Percentiles rank a stretch among this genome's conserved stretches.
phyloP scores from a whole-genome alignment of 768 basidiomycete genomes.

The Chalciporus sphaerocephalus region DNA sequence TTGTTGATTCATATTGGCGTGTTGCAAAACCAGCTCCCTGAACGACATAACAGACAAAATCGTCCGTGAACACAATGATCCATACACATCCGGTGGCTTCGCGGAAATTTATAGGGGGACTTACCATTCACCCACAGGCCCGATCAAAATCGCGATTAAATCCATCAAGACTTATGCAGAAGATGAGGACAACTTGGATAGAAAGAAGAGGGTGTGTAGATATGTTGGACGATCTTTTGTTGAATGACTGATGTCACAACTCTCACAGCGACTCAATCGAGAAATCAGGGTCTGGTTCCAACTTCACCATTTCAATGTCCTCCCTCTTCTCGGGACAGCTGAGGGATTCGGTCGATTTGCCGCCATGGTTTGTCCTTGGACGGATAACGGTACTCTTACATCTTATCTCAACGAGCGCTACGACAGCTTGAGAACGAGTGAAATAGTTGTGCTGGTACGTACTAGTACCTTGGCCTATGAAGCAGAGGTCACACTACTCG shows the following conservation, averaged over 20 bases:
- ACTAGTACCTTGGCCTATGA: not conserved
- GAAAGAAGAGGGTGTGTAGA: constrained; percentile 8
- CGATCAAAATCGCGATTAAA: constrained; percentile 5
- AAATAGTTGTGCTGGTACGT: not conserved
- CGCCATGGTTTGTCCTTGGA: constrained; percentile 29
- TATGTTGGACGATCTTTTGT: not conserved
- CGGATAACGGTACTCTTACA: constrained; percentile 19
- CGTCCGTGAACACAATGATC: constrained; percentile 9
- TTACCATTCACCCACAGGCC: constrained; percentile 5
- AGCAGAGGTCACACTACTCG: not conserved
- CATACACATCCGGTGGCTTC: constrained; percentile 13
- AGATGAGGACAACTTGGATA: constrained; percentile 4
- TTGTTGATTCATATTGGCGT: not conserved
- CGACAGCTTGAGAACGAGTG: constrained; percentile 4
- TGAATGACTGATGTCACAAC: not conserved
- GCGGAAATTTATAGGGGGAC: constrained; percentile 16
- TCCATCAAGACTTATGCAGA: constrained; percentile 3
- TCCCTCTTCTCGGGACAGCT: constrained; percentile 20
- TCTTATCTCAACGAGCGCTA: constrained; percentile 15
- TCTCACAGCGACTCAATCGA: constrained; percentile 17
- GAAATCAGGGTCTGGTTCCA: constrained; percentile 25
- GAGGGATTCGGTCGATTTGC: constrained; percentile 24
- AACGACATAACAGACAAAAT: constrained; percentile 10
- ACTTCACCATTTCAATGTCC: constrained; percentile 21
- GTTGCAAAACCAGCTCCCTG: not conserved